Evolutionary conservation across 1,284 basidiomycete genomes (phyloP).

Genomic region (Microbotryum scabiosae): DNA sequence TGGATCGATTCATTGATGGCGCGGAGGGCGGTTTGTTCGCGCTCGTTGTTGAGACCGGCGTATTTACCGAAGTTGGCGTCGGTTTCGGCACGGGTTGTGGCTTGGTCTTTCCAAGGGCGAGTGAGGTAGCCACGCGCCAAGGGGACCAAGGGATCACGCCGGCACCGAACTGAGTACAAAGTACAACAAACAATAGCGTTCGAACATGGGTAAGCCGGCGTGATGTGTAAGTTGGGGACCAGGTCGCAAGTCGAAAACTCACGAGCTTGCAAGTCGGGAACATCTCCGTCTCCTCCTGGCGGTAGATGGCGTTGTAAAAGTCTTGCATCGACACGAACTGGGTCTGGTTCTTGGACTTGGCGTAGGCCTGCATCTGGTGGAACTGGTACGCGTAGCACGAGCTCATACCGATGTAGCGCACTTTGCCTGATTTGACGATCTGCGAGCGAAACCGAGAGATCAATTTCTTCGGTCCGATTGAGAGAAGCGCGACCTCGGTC

Average conservation of each 20-base stretch:
- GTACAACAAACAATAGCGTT: not conserved
- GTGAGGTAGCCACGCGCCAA: constrained; percentile 32
- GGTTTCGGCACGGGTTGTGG: constrained; percentile 18
- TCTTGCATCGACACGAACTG: constrained; percentile 45
- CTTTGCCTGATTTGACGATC: constrained; percentile 52
- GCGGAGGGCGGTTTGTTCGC: constrained; percentile 17
- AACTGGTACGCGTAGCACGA: constrained; percentile 43
- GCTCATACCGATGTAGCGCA: constrained; percentile 60
- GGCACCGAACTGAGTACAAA: constrained; percentile 35
- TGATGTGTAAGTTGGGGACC: not conserved
- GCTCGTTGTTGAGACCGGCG: constrained; percentile 20
- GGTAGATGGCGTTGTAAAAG: constrained; percentile 40
- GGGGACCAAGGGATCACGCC: constrained; percentile 42
- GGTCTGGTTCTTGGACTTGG: constrained; percentile 22
- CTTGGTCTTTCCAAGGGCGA: constrained; percentile 22
- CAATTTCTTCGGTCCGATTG: not conserved
- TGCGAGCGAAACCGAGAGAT: not conserved
- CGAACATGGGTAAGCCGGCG: too few relatives aligned
- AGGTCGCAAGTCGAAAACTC: not conserved
- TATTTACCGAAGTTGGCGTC: constrained; percentile 29
- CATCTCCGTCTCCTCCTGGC: constrained; percentile 43
- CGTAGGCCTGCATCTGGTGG: constrained; percentile 57
- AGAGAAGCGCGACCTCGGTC: too few relatives aligned
- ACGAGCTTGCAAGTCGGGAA: constrained; percentile 33
- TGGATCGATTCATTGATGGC: constrained; percentile 31